phyloP scores from a whole-genome alignment of 2,329 filamentous ascomycete species.

The Kalaharituber pfeilii region DNA sequence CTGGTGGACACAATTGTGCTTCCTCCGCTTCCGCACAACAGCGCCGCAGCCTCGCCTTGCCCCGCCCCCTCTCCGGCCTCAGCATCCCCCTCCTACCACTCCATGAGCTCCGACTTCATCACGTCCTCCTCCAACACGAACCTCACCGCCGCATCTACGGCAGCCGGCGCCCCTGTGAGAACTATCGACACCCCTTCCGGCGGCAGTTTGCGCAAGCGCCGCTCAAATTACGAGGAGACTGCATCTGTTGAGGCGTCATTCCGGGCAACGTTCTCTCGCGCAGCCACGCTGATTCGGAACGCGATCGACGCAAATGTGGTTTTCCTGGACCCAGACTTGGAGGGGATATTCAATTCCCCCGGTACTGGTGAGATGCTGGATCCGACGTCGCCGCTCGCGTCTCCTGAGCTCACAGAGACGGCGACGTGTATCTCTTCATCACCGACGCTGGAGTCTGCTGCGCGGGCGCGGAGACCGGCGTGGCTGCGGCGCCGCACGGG shows the following conservation, averaged over 20 bases:
- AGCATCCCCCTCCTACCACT: no score
- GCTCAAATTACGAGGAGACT: conserved; percentile 7
- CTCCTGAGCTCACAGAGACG: neutral
- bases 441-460: conserved; percentile 1
- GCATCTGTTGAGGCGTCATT: conserved; percentile 16
- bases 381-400: neutral
- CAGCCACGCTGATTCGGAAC: conserved; percentile 18
- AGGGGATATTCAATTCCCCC: conserved; percentile 13
- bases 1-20: no score
- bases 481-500: conserved; percentile 12
- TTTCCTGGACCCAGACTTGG: conserved; percentile 20
- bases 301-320: conserved; percentile 20
- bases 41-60: no score
- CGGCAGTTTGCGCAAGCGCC: neutral
- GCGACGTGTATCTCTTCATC: conserved; percentile 1
- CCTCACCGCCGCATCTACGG: no score
- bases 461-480: conserved; percentile 6
- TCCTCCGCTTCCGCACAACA: no score
- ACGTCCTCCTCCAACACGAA: neutral
- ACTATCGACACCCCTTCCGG: neutral
- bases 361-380: neutral
- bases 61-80: no score
- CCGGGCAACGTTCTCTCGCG: conserved; percentile 20
- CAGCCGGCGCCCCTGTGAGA: neutral
- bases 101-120: neutral